These are phyloP conservation scores for Tulasnella sp. DNA, from an alignment of 768 basidiomycete species.

Conservation along the genomic window DNA sequence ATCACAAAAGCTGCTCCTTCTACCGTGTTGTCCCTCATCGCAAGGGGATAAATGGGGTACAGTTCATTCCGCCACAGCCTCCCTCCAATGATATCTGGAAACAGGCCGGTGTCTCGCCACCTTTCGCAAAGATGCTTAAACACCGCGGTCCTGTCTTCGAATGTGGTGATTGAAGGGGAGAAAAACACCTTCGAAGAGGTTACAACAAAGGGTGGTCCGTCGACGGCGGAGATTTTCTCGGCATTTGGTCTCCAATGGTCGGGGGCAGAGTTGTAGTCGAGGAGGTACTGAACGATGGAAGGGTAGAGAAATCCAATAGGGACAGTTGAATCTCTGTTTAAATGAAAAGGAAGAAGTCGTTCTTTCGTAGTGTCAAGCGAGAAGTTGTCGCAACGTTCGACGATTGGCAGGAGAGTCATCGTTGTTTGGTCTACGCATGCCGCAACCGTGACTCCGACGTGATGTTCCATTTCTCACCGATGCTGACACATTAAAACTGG, in stretches of 20 bases:
- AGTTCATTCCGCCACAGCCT: conserved; percentile 81
- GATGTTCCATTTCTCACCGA: not conserved
- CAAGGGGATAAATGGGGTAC: conserved; percentile 75
- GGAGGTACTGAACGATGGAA: conserved; percentile 33
- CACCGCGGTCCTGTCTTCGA: conserved; percentile 51
- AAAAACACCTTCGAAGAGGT: conserved; percentile 30
- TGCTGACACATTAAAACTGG: too few species aligned
- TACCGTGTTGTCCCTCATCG: conserved; percentile 44
- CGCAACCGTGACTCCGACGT: not conserved
- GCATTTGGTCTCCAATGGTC: conserved; percentile 41
- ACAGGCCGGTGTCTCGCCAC: conserved; percentile 66
- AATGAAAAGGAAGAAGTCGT: conserved; percentile 52
- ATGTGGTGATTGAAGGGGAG: conserved; percentile 14
- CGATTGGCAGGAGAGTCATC: conserved; percentile 26
- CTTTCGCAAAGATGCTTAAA: conserved; percentile 66
- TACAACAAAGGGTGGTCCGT: conserved; percentile 32
- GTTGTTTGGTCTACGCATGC: not conserved
- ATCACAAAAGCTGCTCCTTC: conserved; percentile 77
- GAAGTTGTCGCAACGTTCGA: conserved; percentile 71
- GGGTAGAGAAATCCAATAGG: conserved; percentile 45
- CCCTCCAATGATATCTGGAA: conserved; percentile 62
- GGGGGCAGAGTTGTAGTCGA: conserved; percentile 44
- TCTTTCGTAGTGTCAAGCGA: conserved; percentile 39
- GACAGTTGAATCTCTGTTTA: conserved; percentile 49
- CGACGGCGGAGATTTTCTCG: conserved; percentile 34